A percentile compares a stretch with the other conserved stretches of the same genome.
phyloP scores from a whole-genome alignment of 148 eudicot genomes.

The Euryodendron excelsum region DNA sequence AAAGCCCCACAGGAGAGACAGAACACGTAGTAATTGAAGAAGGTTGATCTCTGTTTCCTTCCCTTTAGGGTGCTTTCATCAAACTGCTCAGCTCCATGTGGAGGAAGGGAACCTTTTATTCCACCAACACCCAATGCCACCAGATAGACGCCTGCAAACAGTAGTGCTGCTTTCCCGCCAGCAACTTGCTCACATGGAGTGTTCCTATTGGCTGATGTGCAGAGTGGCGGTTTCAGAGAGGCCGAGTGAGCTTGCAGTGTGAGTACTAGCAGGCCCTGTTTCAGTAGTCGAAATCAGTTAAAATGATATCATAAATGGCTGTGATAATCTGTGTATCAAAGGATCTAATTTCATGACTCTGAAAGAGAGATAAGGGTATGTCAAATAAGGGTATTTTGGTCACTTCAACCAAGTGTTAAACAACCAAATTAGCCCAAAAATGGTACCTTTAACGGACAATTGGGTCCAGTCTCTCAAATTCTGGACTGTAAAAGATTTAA shows the following conservation, averaged over 20 bases:
- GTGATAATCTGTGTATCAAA: background rate
- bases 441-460: background rate
- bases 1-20: constrained; percentile 84
- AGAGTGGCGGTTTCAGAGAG: constrained; percentile 45
- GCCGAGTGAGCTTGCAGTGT: constrained; percentile 63
- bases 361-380: background rate
- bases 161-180: constrained; percentile 43
- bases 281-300: constrained; percentile 22
- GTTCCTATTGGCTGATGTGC: constrained; percentile 35
- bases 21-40: constrained; percentile 83
- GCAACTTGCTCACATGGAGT: constrained; percentile 34
- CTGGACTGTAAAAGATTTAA: background rate
- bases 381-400: background rate
- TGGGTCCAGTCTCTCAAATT: background rate
- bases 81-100: constrained; percentile 94
- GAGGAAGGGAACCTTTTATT: constrained; percentile 82
- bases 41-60: constrained; percentile 65
- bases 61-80: constrained; percentile 60
- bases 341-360: background rate
- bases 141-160: constrained; percentile 68
- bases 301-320: background rate
- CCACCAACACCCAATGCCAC: constrained; percentile 94
- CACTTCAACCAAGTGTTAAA: background rate
- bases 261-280: constrained; percentile 76
- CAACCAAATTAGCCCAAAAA: background rate